phyloP scores from a whole-genome alignment of 257 asterid species.

The Rubia yunnanensis region DNA sequence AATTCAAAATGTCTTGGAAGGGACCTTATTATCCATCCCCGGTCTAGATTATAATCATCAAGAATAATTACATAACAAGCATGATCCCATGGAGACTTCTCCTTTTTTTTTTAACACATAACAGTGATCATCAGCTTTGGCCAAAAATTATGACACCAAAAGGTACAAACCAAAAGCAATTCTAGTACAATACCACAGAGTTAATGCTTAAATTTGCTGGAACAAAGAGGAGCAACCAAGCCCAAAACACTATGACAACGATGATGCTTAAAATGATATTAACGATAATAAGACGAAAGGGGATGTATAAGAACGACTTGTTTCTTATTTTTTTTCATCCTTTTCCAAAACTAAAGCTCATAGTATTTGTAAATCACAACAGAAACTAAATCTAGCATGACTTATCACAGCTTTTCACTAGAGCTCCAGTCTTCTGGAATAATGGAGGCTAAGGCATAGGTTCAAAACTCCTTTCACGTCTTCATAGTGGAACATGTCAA shows the following conservation, averaged over 20 bases:
- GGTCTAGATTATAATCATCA: no score
- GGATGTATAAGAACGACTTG: not conserved
- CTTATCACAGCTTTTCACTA: constrained; percentile 19
- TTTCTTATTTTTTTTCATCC: not conserved
- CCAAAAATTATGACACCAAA: not conserved
- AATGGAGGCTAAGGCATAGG: not conserved
- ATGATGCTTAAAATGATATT: not conserved
- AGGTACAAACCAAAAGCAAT: not conserved
- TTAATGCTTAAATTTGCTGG: not conserved
- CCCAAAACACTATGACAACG: not conserved
- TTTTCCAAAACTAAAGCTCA: constrained; percentile 5
- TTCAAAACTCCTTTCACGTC: constrained; percentile 2
- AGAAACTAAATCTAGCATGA: constrained; percentile 12
- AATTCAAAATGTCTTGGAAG: no score
- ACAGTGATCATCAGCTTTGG: not conserved
- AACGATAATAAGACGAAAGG: not conserved
- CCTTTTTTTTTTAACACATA: no score
- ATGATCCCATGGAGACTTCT: no score
- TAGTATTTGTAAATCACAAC: not conserved
- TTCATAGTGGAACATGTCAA: not conserved
- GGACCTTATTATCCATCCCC: no score
- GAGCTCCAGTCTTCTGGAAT: constrained; percentile 19
- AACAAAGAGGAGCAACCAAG: not conserved
- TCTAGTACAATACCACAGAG: not conserved
- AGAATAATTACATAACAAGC: no score